Percentiles rank a stretch among this genome's conserved stretches.
Conservation (phyloP, 2,329 filamentous ascomycete species). For the Fusarium sp. region DNA sequence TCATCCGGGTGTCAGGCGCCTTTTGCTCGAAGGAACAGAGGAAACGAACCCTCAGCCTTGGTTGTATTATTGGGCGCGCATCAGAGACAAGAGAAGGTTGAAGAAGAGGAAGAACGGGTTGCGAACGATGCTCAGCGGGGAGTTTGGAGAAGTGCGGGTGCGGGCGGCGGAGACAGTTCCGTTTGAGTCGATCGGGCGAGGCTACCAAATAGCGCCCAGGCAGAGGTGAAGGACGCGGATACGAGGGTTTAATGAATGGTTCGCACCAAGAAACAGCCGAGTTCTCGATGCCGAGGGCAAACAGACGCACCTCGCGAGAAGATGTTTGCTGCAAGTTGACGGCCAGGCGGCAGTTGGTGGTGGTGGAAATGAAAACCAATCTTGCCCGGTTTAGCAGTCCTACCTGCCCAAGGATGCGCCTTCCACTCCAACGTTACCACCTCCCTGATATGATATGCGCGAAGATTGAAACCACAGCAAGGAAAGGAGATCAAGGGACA, state of each 20-base stretch:
- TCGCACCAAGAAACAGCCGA: background rate
- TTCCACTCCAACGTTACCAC: background rate
- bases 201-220: background rate
- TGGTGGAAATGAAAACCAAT: constrained; percentile 1
- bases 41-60: background rate
- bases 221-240: background rate
- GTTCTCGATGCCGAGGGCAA: background rate
- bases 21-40: background rate
- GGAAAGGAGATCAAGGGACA: background rate
- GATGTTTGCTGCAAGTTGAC: background rate
- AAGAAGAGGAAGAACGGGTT: constrained; percentile 16
- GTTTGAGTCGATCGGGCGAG: constrained; percentile 9
- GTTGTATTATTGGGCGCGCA: background rate
- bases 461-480: background rate
- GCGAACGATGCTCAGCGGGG: constrained; percentile 2
- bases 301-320: background rate
- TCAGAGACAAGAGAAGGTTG: constrained; percentile 9
- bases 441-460: background rate
- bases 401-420: background rate
- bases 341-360: background rate
- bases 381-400: constrained; percentile 1
- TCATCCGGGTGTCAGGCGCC: background rate
- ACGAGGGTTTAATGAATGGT: background rate
- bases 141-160: constrained; percentile 32
- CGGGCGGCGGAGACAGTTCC: constrained; percentile 10